Base-by-base conservation (phyloP, 2,329 filamentous ascomycete species). In the Diaporthe sp. region DNA sequence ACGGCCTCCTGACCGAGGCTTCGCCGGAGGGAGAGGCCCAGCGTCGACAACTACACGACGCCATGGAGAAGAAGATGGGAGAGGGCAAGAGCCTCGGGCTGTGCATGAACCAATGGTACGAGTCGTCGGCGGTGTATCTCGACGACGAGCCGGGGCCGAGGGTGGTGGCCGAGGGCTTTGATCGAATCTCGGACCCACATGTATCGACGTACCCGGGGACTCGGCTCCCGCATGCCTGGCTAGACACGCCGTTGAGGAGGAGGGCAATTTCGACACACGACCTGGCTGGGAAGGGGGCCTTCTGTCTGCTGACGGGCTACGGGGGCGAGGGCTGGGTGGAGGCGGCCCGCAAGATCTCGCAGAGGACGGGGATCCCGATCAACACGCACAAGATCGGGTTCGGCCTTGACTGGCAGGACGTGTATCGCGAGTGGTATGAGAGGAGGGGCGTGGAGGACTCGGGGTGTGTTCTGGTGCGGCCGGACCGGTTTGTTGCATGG, bases 101-200 rank as follows among this genome's bases (percentile, higher is more conserved):
- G 7, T 87, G 90, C 76, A 90, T 90, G 87, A 89, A 88, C 73
- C 90, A 91, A 77, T 82, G 84, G 39, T 91, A 91, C 61, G 80
- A 82, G 1, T 85, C 85, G 0, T 75, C 76, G 1, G 89, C 86
- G 1, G 79, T 89, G 4, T 81, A 81, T 46, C 76, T 80, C 12
- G 75, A 72, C 7, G 80, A 81, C 71, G 82, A 83, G 73, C 57
- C 72, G 3, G 78, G 73, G 5, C 76, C 77, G 9, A 74, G 79
- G 9, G 77, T 10, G 2, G n/a, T 74, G 19, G n/a, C 62, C 5
- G 57, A 73, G n/a, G 77, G 82, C 34, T 73, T 73, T n/a, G 84
- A 89, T 76, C 79, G 81, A 0, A 81, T 86, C 9, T 76, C 86
- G 10, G 62, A 82, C 6, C 78, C 85, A 57, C 81, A 87, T 73